These are phyloP conservation scores for Syzygium malaccense DNA, from an alignment of 441 rosid species.

Conservation along the genomic window DNA sequence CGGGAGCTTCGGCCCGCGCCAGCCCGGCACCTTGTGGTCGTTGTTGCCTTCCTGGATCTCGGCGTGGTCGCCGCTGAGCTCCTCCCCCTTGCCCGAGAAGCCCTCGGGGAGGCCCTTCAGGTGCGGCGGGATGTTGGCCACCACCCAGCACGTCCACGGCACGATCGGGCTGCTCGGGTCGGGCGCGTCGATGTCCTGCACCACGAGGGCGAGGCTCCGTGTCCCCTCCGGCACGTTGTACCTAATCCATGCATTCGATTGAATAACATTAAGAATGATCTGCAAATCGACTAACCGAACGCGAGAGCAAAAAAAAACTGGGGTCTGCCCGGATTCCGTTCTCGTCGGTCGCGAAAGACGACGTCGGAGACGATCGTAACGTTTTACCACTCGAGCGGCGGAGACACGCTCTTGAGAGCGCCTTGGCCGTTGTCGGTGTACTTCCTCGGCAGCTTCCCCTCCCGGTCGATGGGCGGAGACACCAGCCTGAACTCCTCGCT, in stretches of 20 bases:
- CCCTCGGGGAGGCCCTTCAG: conserved; percentile 65
- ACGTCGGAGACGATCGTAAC: background rate
- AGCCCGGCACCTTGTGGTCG: conserved; percentile 65
- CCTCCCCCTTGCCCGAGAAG: conserved; percentile 51
- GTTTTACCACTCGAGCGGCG: conserved; percentile 39
- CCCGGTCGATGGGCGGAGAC: conserved; percentile 21
- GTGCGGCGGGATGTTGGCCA: conserved; percentile 48
- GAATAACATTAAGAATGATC: background rate
- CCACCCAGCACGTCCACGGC: conserved; percentile 82
- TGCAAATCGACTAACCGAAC: background rate
- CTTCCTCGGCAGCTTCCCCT: conserved; percentile 42
- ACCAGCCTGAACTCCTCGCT: conserved; percentile 37
- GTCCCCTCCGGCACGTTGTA: conserved; percentile 69
- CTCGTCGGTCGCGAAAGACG: background rate
- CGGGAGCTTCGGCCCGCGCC: conserved; percentile 63
- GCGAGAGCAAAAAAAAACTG: background rate
- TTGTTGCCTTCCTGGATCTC: conserved; percentile 54
- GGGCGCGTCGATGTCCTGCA: conserved; percentile 73
- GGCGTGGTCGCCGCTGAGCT: conserved; percentile 25
- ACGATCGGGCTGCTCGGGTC: conserved; percentile 62
- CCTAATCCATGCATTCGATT: background rate
- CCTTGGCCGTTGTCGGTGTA: conserved; percentile 50
- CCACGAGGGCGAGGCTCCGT: conserved; percentile 52
- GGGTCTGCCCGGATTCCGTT: background rate
- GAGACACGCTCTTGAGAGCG: conserved; percentile 31